phyloP scores from a whole-genome alignment of 208 protist species.

The Leishmania arabica region DNA sequence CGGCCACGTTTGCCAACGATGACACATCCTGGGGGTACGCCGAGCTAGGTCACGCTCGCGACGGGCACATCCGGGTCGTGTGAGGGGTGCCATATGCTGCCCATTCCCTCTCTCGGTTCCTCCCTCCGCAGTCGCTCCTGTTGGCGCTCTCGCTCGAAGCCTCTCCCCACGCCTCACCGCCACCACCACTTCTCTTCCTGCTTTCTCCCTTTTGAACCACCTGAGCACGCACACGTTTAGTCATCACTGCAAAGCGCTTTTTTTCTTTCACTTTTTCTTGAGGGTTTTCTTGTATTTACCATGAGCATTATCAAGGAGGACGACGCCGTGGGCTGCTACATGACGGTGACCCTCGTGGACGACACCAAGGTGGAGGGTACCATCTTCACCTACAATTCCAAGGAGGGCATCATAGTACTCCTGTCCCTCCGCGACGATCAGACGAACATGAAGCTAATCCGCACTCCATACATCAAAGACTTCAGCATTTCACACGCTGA shows the following conservation, averaged over 20 bases:
- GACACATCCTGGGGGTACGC: not conserved
- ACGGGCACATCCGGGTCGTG: not conserved
- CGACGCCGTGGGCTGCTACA: constrained; percentile 72
- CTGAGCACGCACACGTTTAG: not conserved
- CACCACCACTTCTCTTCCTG: not conserved
- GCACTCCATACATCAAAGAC: constrained; percentile 78
- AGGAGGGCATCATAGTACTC: constrained; percentile 73
- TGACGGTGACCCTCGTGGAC: constrained; percentile 62
- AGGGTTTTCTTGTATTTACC: constrained; percentile 4
- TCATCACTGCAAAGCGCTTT: not conserved
- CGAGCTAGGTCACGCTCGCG: not conserved
- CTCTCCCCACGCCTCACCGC: not conserved
- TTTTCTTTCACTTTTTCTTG: not conserved
- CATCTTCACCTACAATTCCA: constrained; percentile 85
- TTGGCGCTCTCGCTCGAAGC: not conserved
- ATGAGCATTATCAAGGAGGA: constrained; percentile 64
- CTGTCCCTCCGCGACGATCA: constrained; percentile 49
- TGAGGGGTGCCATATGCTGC: not conserved
- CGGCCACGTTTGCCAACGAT: not conserved
- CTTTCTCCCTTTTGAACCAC: constrained; percentile 5
- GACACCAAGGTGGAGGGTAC: constrained; percentile 65
- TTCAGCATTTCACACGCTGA: constrained; percentile 38
- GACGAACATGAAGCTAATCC: constrained; percentile 69
- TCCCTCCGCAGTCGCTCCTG: not conserved
- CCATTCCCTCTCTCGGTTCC: not conserved